These are phyloP conservation scores for Turritis glabra DNA, from an alignment of 345 rosid species.

Conservation along the genomic window DNA sequence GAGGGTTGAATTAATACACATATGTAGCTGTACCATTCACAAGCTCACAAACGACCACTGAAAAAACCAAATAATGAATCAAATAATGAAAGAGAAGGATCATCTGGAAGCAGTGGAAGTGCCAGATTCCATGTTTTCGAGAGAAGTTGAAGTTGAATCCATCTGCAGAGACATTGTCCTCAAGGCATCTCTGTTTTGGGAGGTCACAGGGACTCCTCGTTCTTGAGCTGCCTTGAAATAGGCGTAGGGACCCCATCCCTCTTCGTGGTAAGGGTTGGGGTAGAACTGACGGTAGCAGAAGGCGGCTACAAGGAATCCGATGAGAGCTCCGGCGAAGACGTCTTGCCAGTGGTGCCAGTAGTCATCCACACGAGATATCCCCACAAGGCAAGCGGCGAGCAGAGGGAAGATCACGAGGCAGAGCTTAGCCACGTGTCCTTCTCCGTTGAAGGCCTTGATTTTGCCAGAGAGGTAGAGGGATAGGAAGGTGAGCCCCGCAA, in stretches of 20 bases:
- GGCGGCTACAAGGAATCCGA: slow-evolving; percentile 58
- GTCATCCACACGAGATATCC: slow-evolving; percentile 80
- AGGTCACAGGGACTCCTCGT: slow-evolving; percentile 19
- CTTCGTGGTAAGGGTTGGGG: slow-evolving; percentile 59
- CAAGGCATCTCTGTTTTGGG: slow-evolving; percentile 25
- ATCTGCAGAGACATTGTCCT: slow-evolving; percentile 38
- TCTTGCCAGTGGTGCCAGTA: slow-evolving; percentile 94
- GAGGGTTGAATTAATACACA: neutral
- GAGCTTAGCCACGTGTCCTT: slow-evolving; percentile 80
- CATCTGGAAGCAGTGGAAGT: slow-evolving; percentile 3
- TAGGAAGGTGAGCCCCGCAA: slow-evolving; percentile 75
- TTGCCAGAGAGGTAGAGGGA: slow-evolving; percentile 80
- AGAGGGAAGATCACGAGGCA: slow-evolving; percentile 66
- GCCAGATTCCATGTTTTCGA: slow-evolving; percentile 38
- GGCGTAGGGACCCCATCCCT: slow-evolving; percentile 77
- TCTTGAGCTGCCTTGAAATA: slow-evolving; percentile 60
- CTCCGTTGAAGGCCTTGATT: slow-evolving; percentile 60
- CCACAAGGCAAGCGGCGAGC: slow-evolving; percentile 72
- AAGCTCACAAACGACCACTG: neutral
- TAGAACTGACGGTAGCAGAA: slow-evolving; percentile 69
- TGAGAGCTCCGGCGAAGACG: slow-evolving; percentile 73
- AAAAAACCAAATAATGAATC: neutral
- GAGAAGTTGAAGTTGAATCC: slow-evolving; percentile 24
- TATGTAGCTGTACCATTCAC: neutral
- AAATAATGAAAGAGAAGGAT: neutral